Evolutionary conservation across 2,329 filamentous ascomycete species (phyloP).

Genomic region (Daldinia sp.): DNA sequence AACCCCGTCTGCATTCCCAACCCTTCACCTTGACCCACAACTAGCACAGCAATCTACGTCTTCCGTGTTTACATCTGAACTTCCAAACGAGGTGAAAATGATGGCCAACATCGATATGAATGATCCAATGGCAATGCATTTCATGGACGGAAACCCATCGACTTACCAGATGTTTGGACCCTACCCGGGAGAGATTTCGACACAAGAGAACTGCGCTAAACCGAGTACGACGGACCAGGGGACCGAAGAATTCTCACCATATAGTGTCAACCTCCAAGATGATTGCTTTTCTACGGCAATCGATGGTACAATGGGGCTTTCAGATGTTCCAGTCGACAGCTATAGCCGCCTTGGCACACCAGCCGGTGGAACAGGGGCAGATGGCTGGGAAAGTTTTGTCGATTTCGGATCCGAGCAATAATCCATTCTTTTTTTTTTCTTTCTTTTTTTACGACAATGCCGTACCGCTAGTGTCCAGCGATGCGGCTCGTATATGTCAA

Average conservation of each 20-base stretch:
- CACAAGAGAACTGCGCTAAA: conserved; percentile 3
- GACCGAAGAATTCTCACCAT: neutral
- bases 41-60: conserved; percentile 38
- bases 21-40: conserved; percentile 41
- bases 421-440: neutral
- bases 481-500: conserved; percentile 9
- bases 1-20: conserved; percentile 42
- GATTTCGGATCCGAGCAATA: conserved; percentile 46
- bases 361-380: conserved; percentile 28
- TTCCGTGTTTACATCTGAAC: conserved; percentile 54
- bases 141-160: conserved; percentile 38
- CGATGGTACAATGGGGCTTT: conserved; percentile 17
- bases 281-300: conserved; percentile 33
- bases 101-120: conserved; percentile 48
- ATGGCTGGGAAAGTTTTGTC: conserved; percentile 45
- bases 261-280: conserved; percentile 4
- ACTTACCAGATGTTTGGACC: conserved; percentile 37
- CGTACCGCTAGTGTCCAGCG: neutral
- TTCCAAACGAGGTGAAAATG: conserved; percentile 55
- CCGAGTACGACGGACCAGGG: neutral
- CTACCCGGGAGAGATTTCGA: conserved; percentile 16
- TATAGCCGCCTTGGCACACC: conserved; percentile 39
- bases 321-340: conserved; percentile 23
- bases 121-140: conserved; percentile 44
- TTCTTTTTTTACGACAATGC: neutral